These are phyloP conservation scores for Garcia nutans DNA, from an alignment of 345 rosid species.

Conservation along the genomic window DNA sequence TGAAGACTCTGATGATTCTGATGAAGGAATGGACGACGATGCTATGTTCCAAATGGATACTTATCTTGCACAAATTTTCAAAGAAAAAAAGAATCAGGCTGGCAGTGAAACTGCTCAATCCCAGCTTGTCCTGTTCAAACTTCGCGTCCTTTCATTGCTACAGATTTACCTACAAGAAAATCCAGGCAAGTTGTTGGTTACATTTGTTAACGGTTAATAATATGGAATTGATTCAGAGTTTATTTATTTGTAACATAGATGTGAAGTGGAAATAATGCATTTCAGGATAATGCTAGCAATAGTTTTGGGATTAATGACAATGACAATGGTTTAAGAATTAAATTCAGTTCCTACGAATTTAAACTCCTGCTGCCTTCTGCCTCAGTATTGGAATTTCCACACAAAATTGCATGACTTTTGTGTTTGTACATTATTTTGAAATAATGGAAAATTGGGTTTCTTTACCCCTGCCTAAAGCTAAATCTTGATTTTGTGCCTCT, in stretches of 20 bases:
- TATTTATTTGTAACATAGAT: too few relatives aligned
- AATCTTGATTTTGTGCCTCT: slow-evolving; percentile 4
- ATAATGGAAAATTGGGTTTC: too few relatives aligned
- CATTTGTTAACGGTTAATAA: neutral
- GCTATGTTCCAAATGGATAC: slow-evolving; percentile 98
- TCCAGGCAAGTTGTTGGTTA: slow-evolving; percentile 53
- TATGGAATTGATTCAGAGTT: too few relatives aligned
- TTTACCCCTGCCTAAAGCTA: neutral
- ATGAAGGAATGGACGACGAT: slow-evolving; percentile 92
- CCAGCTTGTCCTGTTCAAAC: slow-evolving; percentile 87
- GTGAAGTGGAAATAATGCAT: too few relatives aligned
- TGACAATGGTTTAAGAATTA: neutral
- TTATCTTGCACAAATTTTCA: slow-evolving; percentile 82
- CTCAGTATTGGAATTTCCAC: neutral
- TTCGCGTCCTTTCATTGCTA: slow-evolving; percentile 86
- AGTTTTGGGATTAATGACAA: neutral
- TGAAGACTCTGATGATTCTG: slow-evolving; percentile 76
- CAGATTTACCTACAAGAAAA: slow-evolving; percentile 91
- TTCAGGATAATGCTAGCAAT: neutral
- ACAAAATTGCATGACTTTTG: neutral
- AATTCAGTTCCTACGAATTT: neutral
- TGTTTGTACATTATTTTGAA: neutral
- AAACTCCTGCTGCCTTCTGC: neutral
- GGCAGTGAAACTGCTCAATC: slow-evolving; percentile 90
- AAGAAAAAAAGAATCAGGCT: slow-evolving; percentile 83